A percentile compares a stretch with the other conserved stretches of the same genome.
Conservation (phyloP, 1,284 basidiomycete genomes). For the Cystobasidium slooffiae region DNA sequence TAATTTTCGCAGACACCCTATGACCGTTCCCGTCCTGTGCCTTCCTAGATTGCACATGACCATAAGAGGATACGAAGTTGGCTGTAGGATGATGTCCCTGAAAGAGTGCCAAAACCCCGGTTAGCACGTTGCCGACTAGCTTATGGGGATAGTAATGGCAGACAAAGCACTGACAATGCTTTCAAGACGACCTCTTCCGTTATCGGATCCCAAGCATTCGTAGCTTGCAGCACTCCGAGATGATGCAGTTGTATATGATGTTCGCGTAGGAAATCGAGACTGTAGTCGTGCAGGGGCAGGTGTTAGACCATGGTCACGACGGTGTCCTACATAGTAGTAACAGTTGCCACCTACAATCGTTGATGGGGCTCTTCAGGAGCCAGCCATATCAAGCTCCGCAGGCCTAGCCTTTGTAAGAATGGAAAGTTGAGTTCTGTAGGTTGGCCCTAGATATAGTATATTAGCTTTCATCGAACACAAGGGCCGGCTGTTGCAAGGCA, state of each 20-base stretch:
- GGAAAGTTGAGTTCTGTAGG: conserved; percentile 63
- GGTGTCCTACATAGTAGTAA: background rate
- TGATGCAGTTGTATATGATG: conserved; percentile 54
- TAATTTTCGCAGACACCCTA: conserved; percentile 63
- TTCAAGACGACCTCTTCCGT: conserved; percentile 63
- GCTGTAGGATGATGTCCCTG: conserved; percentile 60
- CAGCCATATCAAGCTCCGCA: conserved; percentile 62
- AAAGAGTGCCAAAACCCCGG: background rate
- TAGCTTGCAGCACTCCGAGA: conserved; percentile 58
- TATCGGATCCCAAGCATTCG: conserved; percentile 58
- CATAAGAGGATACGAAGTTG: conserved; percentile 60
- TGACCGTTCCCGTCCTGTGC: conserved; percentile 64
- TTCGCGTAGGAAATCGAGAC: conserved; percentile 48
- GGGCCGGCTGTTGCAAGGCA: too few species aligned
- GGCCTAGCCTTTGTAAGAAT: conserved; percentile 61
- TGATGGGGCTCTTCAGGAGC: conserved; percentile 62
- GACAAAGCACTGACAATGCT: conserved; percentile 55
- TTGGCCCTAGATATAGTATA: conserved; percentile 55
- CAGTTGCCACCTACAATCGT: conserved; percentile 57
- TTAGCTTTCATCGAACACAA: too few species aligned
- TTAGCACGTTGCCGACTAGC: background rate
- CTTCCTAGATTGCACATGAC: conserved; percentile 63
- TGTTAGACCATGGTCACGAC: background rate
- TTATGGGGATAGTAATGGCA: background rate
- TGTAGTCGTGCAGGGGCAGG: conserved; percentile 3